Base-by-base conservation (phyloP, 352 stramenopile species). In the Globisporangium paddicum region DNA sequence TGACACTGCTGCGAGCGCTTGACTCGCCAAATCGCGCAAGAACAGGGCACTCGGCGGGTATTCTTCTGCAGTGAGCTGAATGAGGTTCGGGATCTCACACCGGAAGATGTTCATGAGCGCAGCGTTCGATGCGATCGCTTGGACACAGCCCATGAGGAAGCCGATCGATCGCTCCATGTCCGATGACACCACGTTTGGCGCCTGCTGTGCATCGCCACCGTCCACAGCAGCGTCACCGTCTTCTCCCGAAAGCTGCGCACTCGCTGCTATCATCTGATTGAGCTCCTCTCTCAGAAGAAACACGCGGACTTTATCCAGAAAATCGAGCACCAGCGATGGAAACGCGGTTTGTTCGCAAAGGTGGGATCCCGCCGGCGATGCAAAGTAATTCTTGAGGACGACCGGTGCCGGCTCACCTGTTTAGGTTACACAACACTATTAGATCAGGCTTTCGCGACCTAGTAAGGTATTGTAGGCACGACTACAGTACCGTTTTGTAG, bases 341-440 rank as follows among this genome's bases (percentile, higher is more conserved):
- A 93, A 83, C 32, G 77, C 74, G 0, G 73, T 86, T 64, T 90
- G 78, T 7, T 93, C 80, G 53, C 82, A 89, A n/a, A 90, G 54
- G 1, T 54, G 54, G 13, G 69, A 30, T 2, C 82, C 82, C 0
- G 67, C 47, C 0, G 68, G 21, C 2, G 73, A 78, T 0, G 67
- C 67, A 59, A 90, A 89, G 40, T 87, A 93, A 23, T 59, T 68
- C 48, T 71, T 75, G 34, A 88, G 48, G 11, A 72, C 44, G 2
- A 79, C 51, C 2, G 72, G 16, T 5, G 76, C 70, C 11, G 66
- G 41, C 26, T 79, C 72, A 41, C 55, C 82, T 88, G 21, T 14
- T 58, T 18, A 8, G 10, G 10, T 9, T 23, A 45, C 45, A 21
- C 19, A n/a, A 34, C 25, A 16, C 25, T 5, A 19, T 37, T 1